Base-by-base conservation (phyloP, 495 filamentous ascomycete genomes). In the Cladorrhinum samala region DNA sequence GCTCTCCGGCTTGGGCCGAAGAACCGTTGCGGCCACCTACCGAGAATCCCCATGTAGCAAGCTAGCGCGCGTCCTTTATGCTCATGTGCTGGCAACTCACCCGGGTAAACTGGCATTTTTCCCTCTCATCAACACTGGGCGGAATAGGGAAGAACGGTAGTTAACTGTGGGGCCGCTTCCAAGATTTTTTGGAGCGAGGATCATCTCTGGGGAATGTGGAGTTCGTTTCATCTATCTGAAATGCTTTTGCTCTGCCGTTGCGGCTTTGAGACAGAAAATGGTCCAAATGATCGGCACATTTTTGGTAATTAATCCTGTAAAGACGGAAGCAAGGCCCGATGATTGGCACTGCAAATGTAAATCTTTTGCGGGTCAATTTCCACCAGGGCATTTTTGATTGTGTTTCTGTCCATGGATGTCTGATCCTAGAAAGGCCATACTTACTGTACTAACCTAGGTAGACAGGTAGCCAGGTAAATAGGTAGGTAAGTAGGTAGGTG, bases 121-220 rank as follows among this genome's bases (percentile, higher is more conserved):
- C 30, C 45, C n/a, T n/a, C n/a, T n/a, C n/a, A n/a, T 47, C 24
- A 47, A 3, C 21, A 23, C 45, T n/a, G 13, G 9, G 24, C 9
- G 14, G 24, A n/a, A n/a, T n/a, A n/a, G n/a, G n/a, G n/a, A n/a
- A n/a, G 43, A 25, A 11, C 45, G 45, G 45, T 47, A 47, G 45
- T 47, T 25, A 16, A 36, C 3, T 45, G 42, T 45, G 42, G 45
- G 30, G 4, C 45, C 5, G n/a, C n/a, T n/a, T 14, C 24, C 9
- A 23, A 47, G 21, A n/a, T n/a, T 9, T 41, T 18, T 8, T 25
- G 16, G 2, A 9, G 9, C 24, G 24, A 33, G 24, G 25, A n/a
- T 30, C 7, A 13, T 27, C 6, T 47, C 24, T 33, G 23, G 24
- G 24, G 45, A 27, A 27, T 47, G 45, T 27, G 45, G 45, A 25